A percentile compares a stretch with the other conserved stretches of the same genome.
phyloP scores from a whole-genome alignment of 2,329 filamentous ascomycete species.

The Arthroderma sp. region DNA sequence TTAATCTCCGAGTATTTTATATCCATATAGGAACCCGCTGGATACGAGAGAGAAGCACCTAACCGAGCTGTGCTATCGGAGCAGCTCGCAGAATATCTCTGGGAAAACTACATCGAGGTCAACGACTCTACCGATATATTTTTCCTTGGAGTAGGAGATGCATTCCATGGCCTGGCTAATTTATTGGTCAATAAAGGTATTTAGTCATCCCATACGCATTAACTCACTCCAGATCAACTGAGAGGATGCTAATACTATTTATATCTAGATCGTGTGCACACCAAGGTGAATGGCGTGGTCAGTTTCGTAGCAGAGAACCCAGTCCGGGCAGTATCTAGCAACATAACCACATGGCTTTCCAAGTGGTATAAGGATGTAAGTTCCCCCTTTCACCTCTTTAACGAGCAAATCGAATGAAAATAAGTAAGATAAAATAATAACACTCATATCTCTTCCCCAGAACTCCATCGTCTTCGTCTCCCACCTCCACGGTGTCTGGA shows the following conservation, averaged over 20 bases:
- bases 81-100: slow-evolving; percentile 71
- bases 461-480: slow-evolving; percentile 71
- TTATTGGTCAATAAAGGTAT: slow-evolving; percentile 64
- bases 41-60: slow-evolving; percentile 34
- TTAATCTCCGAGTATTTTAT: neutral
- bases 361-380: slow-evolving; percentile 64
- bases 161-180: slow-evolving; percentile 70
- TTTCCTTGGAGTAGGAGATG: slow-evolving; percentile 78
- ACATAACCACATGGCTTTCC: slow-evolving; percentile 53
- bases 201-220: no score
- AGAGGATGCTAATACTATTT: neutral
- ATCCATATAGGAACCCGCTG: neutral
- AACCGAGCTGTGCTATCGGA: slow-evolving; percentile 45
- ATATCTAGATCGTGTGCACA: slow-evolving; percentile 44
- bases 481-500: slow-evolving; percentile 63
- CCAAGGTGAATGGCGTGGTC: slow-evolving; percentile 56
- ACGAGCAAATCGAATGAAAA: slow-evolving; percentile 1
- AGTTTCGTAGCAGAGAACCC: slow-evolving; percentile 67
- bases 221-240: slow-evolving; percentile 5
- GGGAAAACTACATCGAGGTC: slow-evolving; percentile 92
- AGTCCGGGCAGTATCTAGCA: slow-evolving; percentile 66
- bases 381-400: slow-evolving; percentile 1
- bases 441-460: slow-evolving; percentile 12
- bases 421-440: neutral
- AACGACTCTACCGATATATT: slow-evolving; percentile 59